These are phyloP conservation scores for Dactylellina drechsleri DNA, from an alignment of 2,329 filamentous ascomycete genomes.

Conservation along the genomic window DNA sequence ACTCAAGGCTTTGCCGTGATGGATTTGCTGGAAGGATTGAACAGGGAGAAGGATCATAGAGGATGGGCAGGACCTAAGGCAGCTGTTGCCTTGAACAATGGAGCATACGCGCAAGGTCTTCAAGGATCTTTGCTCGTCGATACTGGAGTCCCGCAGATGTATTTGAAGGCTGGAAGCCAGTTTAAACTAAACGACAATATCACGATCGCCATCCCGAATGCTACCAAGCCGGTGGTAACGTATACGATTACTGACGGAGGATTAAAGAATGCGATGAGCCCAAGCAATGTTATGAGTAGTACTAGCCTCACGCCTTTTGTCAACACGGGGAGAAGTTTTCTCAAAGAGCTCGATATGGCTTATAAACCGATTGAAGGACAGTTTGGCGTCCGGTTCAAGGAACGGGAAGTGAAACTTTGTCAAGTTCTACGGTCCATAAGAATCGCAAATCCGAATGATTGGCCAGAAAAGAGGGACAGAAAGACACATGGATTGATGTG, in stretches of 20 bases:
- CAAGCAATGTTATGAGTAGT: conserved; percentile 15
- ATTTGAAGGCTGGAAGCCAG: conserved; percentile 14
- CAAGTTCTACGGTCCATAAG: conserved; percentile 9
- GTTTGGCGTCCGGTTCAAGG: conserved; percentile 21
- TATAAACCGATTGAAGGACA: conserved; percentile 16
- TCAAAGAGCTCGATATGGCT: conserved; percentile 17
- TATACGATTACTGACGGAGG: neutral
- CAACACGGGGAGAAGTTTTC: conserved; percentile 23
- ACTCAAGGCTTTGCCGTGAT: conserved; percentile 20
- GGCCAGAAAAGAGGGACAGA: too few species aligned
- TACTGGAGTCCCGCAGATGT: conserved; percentile 26
- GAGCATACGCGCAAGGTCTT: conserved; percentile 14
- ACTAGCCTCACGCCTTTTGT: conserved; percentile 18
- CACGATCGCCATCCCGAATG: conserved; percentile 30
- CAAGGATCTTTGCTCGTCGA: conserved; percentile 5
- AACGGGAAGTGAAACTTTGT: conserved; percentile 17
- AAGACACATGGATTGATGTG: too few species aligned
- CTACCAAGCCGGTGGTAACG: neutral
- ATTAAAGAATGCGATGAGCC: neutral
- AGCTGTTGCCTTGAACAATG: conserved; percentile 18
- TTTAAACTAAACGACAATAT: conserved; percentile 11
- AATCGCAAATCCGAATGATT: too few species aligned
- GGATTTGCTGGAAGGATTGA: conserved; percentile 14
- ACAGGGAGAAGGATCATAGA: conserved; percentile 23
- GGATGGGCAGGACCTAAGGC: conserved; percentile 15